Conservation (phyloP, 208 protist genomes). For the Acanthamoeba triangularis region DNA sequence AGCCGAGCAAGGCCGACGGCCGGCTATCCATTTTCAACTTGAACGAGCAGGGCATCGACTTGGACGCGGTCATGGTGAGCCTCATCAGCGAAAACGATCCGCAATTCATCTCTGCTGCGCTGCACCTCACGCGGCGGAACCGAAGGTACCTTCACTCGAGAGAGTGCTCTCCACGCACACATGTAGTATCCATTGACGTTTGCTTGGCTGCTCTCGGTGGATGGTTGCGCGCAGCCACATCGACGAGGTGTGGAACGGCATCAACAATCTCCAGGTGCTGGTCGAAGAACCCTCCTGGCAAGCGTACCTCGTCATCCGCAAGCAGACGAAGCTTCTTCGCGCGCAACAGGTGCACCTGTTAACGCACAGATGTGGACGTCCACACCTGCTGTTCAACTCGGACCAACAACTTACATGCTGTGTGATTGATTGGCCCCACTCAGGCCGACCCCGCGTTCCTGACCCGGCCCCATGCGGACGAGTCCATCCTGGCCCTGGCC, state of each 20-base stretch:
- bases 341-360: neutral
- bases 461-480: neutral
- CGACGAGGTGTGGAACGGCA: slow-evolving; percentile 39
- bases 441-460: slow-evolving; percentile 22
- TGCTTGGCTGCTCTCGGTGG: no score
- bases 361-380: no score
- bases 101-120: slow-evolving; percentile 13
- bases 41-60: neutral
- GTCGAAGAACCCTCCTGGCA: slow-evolving; percentile 51
- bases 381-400: no score
- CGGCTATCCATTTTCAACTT: slow-evolving; percentile 48
- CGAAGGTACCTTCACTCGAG: slow-evolving; percentile 18
- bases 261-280: slow-evolving; percentile 53
- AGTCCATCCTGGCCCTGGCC: neutral
- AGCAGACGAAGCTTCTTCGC: neutral
- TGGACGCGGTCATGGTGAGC: slow-evolving; percentile 55
- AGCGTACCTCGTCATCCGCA: slow-evolving; percentile 19
- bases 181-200: no score
- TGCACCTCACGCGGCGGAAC: slow-evolving; percentile 28
- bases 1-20: neutral
- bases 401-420: neutral
- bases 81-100: slow-evolving; percentile 55
- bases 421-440: neutral
- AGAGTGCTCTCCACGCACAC: no score
- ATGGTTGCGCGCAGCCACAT: neutral